Conservation (phyloP, 2,329 filamentous ascomycete species). For the Nigrograna mackinnonii region DNA sequence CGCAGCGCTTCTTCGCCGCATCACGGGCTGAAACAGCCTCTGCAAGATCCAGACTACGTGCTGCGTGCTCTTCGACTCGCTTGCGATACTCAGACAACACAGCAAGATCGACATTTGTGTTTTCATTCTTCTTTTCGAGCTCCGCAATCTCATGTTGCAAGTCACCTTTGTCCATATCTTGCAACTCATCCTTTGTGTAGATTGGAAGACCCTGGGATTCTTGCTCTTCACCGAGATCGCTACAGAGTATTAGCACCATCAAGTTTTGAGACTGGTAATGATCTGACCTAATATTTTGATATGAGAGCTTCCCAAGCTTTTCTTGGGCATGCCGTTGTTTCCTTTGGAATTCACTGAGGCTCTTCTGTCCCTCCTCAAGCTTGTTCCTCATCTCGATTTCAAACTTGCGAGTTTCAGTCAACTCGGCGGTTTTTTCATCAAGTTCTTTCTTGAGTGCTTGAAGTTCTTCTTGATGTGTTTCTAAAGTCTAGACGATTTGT, state of each 20-base stretch:
- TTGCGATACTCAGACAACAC: slow-evolving; percentile 89
- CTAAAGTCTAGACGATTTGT: slow-evolving; percentile 59
- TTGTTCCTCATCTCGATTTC: slow-evolving; percentile 99
- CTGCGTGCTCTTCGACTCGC: slow-evolving; percentile 79
- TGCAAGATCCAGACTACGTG: slow-evolving; percentile 81
- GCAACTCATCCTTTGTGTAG: slow-evolving; percentile 74
- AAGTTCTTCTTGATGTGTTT: slow-evolving; percentile 79
- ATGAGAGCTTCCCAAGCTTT: slow-evolving; percentile 79
- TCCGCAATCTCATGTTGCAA: slow-evolving; percentile 68
- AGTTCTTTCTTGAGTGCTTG: slow-evolving; percentile 79
- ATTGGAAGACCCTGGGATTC: slow-evolving; percentile 62
- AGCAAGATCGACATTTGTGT: slow-evolving; percentile 82
- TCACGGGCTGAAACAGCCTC: slow-evolving; percentile 79
- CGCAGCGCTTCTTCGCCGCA: slow-evolving; percentile 85
- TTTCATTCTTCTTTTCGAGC: slow-evolving; percentile 77
- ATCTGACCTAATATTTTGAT: slow-evolving; percentile 69
- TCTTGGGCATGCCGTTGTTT: slow-evolving; percentile 85
- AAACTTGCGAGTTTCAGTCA: slow-evolving; percentile 84
- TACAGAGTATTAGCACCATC: slow-evolving; percentile 13
- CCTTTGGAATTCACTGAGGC: slow-evolving; percentile 82
- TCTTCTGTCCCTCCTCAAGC: slow-evolving; percentile 94
- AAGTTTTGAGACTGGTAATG: too few relatives aligned
- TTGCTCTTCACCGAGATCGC: slow-evolving; percentile 59
- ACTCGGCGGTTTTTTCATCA: slow-evolving; percentile 80
- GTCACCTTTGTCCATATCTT: slow-evolving; percentile 64